These are phyloP conservation scores for Solanum piurae DNA, from an alignment of 257 asterid species.

Conservation along the genomic window DNA sequence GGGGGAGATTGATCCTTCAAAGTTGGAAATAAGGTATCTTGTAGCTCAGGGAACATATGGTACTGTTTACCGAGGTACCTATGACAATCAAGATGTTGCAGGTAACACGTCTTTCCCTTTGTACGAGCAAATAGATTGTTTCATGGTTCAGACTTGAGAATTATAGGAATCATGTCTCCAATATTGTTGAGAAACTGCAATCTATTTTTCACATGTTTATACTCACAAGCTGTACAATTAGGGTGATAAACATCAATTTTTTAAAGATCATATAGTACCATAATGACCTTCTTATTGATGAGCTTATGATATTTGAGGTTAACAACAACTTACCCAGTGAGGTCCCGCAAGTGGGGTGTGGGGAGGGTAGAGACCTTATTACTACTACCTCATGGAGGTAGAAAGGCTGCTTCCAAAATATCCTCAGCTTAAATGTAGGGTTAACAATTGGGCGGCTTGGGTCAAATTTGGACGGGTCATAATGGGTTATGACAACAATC, in stretches of 20 bases:
- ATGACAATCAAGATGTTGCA: conserved; percentile 75
- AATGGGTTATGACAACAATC: too few relatives aligned
- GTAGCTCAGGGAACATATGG: conserved; percentile 89
- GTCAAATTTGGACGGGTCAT: too few relatives aligned
- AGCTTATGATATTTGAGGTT: not conserved
- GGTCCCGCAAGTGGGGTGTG: too few relatives aligned
- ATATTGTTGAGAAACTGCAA: not conserved
- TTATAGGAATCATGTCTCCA: not conserved
- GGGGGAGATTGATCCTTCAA: conserved; percentile 84
- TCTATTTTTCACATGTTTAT: not conserved
- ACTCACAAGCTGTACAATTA: not conserved
- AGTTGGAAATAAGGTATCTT: conserved; percentile 73
- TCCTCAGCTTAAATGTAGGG: not conserved
- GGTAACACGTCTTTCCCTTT: conserved; percentile 19
- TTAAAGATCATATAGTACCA: not conserved
- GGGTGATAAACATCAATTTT: not conserved
- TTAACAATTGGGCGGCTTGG: too few relatives aligned
- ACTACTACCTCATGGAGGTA: not conserved
- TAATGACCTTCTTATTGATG: not conserved
- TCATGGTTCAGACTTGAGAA: not conserved
- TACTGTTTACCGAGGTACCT: conserved; percentile 79
- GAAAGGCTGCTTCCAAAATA: too few relatives aligned
- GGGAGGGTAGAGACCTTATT: too few relatives aligned
- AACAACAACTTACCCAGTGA: not conserved
- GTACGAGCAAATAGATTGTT: not conserved